phyloP scores from a whole-genome alignment of 495 filamentous ascomycete species.

The Podospora appendiculata region DNA sequence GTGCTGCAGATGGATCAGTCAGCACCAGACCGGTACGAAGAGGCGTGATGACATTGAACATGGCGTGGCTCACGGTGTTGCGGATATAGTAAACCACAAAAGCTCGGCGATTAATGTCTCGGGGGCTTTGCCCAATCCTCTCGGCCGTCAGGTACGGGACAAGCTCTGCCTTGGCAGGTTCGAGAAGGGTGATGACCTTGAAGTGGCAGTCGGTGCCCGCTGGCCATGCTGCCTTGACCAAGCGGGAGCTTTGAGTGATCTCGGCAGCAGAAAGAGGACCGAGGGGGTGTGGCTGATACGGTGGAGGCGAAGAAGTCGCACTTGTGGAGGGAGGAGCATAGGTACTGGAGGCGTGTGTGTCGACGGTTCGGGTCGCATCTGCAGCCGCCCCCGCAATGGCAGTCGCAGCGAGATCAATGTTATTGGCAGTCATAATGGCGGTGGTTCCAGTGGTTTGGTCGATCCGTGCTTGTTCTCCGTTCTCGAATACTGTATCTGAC shows the following conservation, averaged over 20 bases:
- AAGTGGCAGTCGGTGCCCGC: conserved; percentile 45
- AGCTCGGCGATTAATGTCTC: conserved; percentile 40
- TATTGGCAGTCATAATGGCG: neutral
- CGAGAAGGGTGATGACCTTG: conserved; percentile 57
- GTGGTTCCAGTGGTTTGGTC: neutral
- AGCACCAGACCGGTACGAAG: neutral
- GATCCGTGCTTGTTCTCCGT: neutral
- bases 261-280: conserved; percentile 51
- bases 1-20: conserved; percentile 30
- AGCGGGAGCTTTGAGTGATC: conserved; percentile 35
- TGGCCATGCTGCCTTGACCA: conserved; percentile 45
- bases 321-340: neutral
- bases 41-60: neutral
- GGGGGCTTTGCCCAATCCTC: conserved; percentile 9
- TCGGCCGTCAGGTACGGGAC: conserved; percentile 37
- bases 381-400: neutral
- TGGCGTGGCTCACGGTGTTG: conserved; percentile 42
- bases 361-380: neutral
- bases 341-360: neutral
- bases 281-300: conserved; percentile 41
- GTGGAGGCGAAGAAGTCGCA: neutral
- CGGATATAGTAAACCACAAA: conserved; percentile 58
- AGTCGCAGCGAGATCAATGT: neutral
- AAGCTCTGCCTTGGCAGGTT: conserved; percentile 54
- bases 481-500: neutral